A percentile compares a stretch with the other conserved stretches of the same genome.
These are phyloP conservation scores for Boletus sensibilis DNA, from an alignment of 768 basidiomycete species.

Conservation along the genomic window DNA sequence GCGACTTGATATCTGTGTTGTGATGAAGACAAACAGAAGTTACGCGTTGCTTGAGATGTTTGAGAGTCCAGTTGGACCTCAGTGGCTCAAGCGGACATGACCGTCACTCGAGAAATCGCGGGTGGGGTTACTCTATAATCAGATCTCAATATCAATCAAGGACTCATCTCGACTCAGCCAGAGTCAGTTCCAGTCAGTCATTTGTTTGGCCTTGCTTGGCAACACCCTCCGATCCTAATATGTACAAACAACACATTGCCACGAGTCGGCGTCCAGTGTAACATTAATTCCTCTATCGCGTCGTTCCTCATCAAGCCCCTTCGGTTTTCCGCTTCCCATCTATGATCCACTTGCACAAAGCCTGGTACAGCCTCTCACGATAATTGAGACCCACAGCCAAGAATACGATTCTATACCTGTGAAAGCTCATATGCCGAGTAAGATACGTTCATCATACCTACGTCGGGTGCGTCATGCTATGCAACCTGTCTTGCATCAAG, in stretches of 20 bases:
- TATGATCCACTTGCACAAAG: no score
- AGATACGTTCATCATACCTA: neutral
- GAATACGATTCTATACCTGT: neutral
- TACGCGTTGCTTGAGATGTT: constrained; percentile 51
- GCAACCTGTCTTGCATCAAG: neutral
- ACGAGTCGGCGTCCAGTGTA: no score
- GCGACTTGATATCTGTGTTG: constrained; percentile 10
- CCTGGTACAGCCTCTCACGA: no score
- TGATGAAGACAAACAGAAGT: constrained; percentile 26
- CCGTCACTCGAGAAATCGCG: constrained; percentile 14
- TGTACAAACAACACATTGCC: constrained; percentile 16
- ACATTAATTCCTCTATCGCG: no score
- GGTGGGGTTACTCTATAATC: constrained; percentile 6
- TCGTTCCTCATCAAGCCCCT: no score
- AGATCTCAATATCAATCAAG: constrained; percentile 1
- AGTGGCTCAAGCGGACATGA: constrained; percentile 75
- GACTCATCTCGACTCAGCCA: constrained; percentile 2
- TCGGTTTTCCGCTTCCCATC: no score
- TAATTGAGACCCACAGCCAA: neutral
- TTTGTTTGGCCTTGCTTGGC: constrained; percentile 20
- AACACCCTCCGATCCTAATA: constrained; percentile 16
- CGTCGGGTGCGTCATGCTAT: neutral
- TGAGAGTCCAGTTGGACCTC: constrained; percentile 67
- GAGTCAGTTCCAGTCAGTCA: constrained; percentile 13
- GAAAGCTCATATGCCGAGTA: neutral